Evolutionary conservation across 2,329 filamentous ascomycete species (phyloP).

Genomic region (Westerdykella sp.): DNA sequence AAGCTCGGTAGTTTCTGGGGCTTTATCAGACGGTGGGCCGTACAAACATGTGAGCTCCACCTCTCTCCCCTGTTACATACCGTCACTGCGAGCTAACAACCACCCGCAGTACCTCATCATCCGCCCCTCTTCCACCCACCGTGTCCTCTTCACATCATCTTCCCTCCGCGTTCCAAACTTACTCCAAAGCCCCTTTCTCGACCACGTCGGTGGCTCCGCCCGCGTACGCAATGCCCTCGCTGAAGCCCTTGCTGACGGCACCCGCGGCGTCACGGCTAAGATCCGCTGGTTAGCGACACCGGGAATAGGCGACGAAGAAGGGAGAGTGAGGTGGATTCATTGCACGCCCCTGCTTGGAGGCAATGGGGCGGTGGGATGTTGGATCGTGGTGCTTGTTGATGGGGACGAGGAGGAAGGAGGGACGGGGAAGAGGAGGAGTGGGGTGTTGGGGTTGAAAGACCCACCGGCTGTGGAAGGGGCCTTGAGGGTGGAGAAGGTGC

Average conservation of each 20-base stretch:
- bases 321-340: constrained; percentile 67
- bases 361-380: constrained; percentile 64
- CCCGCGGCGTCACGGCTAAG: constrained; percentile 65
- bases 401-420: constrained; percentile 29
- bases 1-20: too few species aligned
- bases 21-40: constrained; percentile 35
- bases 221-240: constrained; percentile 50
- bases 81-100: constrained; percentile 1
- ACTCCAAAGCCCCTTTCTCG: constrained; percentile 44
- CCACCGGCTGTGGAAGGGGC: not conserved
- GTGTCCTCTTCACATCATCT: constrained; percentile 47
- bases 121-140: constrained; percentile 43
- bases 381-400: constrained; percentile 71
- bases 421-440: constrained; percentile 1
- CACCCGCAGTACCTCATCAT: constrained; percentile 42
- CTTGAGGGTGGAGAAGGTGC: not conserved
- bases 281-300: constrained; percentile 57
- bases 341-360: constrained; percentile 65
- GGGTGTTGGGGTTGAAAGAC: not conserved
- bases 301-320: constrained; percentile 42
- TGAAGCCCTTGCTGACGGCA: constrained; percentile 58
- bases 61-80: not conserved
- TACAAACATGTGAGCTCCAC: constrained; percentile 50
- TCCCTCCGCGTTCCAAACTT: constrained; percentile 36
- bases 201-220: constrained; percentile 45